Conservation (phyloP, 768 basidiomycete genomes). For the Lactifluus hygrophoroides region DNA sequence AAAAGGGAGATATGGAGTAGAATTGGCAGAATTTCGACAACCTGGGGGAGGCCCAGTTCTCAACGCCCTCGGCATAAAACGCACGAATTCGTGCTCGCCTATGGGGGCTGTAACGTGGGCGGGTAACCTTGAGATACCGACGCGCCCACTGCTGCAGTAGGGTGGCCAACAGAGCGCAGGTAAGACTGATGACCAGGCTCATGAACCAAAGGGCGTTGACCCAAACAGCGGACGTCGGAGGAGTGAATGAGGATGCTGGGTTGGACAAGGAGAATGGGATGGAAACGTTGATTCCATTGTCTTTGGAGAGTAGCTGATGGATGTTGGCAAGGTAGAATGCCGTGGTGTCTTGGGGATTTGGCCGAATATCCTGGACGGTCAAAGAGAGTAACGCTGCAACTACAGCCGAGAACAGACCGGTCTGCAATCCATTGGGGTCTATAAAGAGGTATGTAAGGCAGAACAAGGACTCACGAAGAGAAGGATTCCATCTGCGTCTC, state of each 20-base stretch:
- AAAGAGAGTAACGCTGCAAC: too few relatives aligned
- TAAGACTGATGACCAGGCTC: conserved; percentile 32
- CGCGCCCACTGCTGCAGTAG: conserved; percentile 43
- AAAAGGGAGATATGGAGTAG: too few relatives aligned
- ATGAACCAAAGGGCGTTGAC: conserved; percentile 37
- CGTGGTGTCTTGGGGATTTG: background rate
- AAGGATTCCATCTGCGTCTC: conserved; percentile 12
- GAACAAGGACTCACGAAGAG: background rate
- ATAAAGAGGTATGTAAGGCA: background rate
- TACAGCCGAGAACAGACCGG: too few relatives aligned
- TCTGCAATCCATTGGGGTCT: background rate
- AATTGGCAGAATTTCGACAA: conserved; percentile 35
- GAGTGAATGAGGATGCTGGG: conserved; percentile 9
- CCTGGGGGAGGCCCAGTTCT: conserved; percentile 32
- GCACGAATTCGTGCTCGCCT: conserved; percentile 36
- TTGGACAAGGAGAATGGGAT: background rate
- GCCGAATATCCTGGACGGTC: too few relatives aligned
- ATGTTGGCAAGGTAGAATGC: conserved; percentile 2
- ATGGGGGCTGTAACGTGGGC: conserved; percentile 23
- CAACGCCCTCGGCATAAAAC: conserved; percentile 31
- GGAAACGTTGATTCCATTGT: background rate
- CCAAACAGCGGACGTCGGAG: conserved; percentile 29
- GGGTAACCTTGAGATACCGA: conserved; percentile 27
- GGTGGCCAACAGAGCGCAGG: conserved; percentile 37
- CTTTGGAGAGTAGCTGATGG: background rate